Evolutionary conservation across 2,329 filamentous ascomycete species (phyloP), one percentile per base, ranked within the genome.

Genomic region (Colletotrichum cereale): DNA sequence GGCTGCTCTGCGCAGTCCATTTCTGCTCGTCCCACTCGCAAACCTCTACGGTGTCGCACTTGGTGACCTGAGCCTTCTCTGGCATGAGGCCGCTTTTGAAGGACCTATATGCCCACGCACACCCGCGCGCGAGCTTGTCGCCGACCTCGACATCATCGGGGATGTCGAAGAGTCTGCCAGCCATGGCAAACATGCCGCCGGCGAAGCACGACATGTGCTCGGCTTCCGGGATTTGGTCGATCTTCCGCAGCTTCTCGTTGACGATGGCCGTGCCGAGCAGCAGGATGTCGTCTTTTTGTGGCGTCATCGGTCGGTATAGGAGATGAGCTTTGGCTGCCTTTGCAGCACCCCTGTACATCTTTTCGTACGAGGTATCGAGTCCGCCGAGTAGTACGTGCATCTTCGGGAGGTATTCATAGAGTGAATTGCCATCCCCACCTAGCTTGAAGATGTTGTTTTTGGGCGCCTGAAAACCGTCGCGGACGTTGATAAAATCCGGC

Each of bases 401-500:
- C 73, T 84, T 84, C 16, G 82, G 80, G 14, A 84, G 74, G 66
- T 84, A 84, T 64, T 84, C 82, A 60, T 81, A 84, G 0, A 81
- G 73, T 10, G 81, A 86, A 69, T 86, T 84, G n/a, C 80, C 81
- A 52, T 77, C 77, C 7, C 78, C 83, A 5, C 82, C 83, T 5
- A 84, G 76, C 0, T 80, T 82, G 58, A 83, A 84, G 42, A 72
- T 11, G 53, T 75, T 73, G 64, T 73, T 72, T 21, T 73, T 68
- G 16, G 67, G 52, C 1, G 67, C 67, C 65, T 83, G 83, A 77
- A 79, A 85, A 79, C 79, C 86, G 85, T 58, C 86, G 84, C 73
- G 85, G 86, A 77, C 89, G 76, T 91, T 90, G 16, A 94, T 80
- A 65, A 82, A 84, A 53, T 89, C 85, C 1, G 93, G 92, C 92